phyloP scores from a whole-genome alignment of 2,329 filamentous ascomycete genomes.

The Monosporascus sp. region DNA sequence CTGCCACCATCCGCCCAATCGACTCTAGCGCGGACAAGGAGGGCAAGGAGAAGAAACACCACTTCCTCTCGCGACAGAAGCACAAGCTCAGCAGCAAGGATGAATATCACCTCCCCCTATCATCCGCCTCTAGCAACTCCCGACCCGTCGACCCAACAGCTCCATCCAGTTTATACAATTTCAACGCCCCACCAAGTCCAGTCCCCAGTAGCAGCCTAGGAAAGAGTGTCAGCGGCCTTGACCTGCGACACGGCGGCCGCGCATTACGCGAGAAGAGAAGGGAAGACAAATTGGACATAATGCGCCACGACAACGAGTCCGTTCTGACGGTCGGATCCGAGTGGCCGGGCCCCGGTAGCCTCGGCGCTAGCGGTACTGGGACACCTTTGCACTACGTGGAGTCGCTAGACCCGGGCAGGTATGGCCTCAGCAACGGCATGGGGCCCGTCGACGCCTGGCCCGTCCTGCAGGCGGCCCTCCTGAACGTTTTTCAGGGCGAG shows the following conservation, averaged over 20 bases:
- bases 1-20: constrained; percentile 66
- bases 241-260: constrained; percentile 71
- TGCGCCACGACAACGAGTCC: constrained; percentile 49
- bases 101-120: constrained; percentile 67
- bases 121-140: constrained; percentile 73
- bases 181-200: constrained; percentile 69
- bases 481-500: constrained; percentile 77
- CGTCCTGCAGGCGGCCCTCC: constrained; percentile 67
- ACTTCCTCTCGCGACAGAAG: constrained; percentile 75
- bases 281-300: constrained; percentile 53
- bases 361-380: constrained; percentile 42
- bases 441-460: constrained; percentile 78
- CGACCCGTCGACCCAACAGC: constrained; percentile 69
- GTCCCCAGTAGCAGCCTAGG: constrained; percentile 64
- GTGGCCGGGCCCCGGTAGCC: constrained; percentile 51
- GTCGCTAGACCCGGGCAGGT: constrained; percentile 50
- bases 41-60: constrained; percentile 61
- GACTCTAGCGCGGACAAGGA: constrained; percentile 45
- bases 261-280: constrained; percentile 77
- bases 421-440: constrained; percentile 62
- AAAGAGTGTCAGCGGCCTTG: constrained; percentile 77
- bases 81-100: constrained; percentile 70
- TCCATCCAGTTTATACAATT: constrained; percentile 73
- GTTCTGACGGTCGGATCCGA: constrained; percentile 36
- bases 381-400: constrained; percentile 46